A percentile compares a stretch with the other conserved stretches of the same genome.
phyloP scores from a whole-genome alignment of 257 asterid species.

The Galeopsis tetrahit region DNA sequence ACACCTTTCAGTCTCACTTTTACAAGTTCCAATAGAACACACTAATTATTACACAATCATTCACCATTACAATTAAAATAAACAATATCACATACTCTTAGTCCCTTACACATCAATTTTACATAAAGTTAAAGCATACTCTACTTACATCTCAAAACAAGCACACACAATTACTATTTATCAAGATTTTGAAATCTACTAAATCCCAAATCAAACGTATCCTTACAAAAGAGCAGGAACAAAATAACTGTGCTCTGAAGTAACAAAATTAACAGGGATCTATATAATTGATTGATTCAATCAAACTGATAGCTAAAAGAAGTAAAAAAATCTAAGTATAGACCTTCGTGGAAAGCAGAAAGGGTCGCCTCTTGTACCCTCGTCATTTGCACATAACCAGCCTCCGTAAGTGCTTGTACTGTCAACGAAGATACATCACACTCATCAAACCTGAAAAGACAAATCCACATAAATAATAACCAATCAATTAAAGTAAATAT shows the following conservation, averaged over 20 bases:
- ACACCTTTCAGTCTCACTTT: too few species aligned
- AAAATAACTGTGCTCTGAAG: neutral
- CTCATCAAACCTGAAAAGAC: constrained; percentile 83
- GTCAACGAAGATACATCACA: constrained; percentile 72
- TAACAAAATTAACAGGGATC: constrained; percentile 8
- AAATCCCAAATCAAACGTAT: too few species aligned
- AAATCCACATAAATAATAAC: constrained; percentile 30
- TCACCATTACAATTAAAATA: too few species aligned
- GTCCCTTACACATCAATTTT: too few species aligned
- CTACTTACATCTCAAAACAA: too few species aligned
- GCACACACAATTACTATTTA: too few species aligned
- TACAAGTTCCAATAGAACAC: too few species aligned
- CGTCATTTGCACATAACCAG: constrained; percentile 92
- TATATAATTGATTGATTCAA: neutral
- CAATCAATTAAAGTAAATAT: constrained; percentile 24
- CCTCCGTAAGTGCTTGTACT: constrained; percentile 73
- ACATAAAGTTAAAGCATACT: too few species aligned
- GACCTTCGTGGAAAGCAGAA: constrained; percentile 77
- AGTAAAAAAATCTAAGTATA: constrained; percentile 10
- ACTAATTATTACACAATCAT: too few species aligned
- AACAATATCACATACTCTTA: too few species aligned
- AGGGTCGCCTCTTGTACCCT: constrained; percentile 90
- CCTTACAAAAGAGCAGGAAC: neutral
- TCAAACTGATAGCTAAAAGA: constrained; percentile 14
- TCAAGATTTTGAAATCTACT: too few species aligned